A percentile compares a stretch with the other conserved stretches of the same genome.
Evolutionary conservation across 495 filamentous ascomycete species (phyloP).

Genomic region (Penicillium arizonense): DNA sequence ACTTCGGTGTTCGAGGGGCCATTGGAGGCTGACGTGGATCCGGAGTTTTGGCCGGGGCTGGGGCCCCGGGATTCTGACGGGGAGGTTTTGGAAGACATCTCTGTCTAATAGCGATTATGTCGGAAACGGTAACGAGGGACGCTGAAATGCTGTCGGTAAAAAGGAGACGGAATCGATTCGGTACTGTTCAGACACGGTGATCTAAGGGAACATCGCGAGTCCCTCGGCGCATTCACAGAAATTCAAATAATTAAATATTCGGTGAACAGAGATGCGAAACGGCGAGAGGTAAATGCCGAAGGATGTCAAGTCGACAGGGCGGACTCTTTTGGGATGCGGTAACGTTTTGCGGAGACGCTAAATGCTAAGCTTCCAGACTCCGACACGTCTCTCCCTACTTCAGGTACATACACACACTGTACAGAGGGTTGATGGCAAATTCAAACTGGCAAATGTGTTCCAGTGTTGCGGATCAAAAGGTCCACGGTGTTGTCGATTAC

Average conservation of each 20-base stretch:
- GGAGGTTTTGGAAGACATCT: constrained; percentile 32
- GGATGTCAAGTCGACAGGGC: neutral
- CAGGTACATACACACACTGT: neutral
- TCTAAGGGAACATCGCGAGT: constrained; percentile 16
- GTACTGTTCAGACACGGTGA: neutral
- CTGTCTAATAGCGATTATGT: constrained; percentile 1
- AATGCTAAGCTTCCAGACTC: neutral
- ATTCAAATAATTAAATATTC: too few relatives aligned
- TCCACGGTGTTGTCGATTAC: neutral
- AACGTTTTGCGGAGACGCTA: constrained; percentile 6
- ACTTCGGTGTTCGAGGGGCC: constrained; percentile 63
- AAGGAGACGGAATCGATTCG: constrained; percentile 10
- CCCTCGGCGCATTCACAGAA: constrained; percentile 1
- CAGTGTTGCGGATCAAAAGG: too few relatives aligned
- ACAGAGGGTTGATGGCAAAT: too few relatives aligned
- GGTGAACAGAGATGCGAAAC: neutral
- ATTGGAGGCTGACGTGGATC: constrained; percentile 34
- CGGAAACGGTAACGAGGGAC: neutral
- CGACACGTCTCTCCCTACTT: neutral
- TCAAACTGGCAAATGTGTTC: too few relatives aligned
- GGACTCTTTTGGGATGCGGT: neutral
- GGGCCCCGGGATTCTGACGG: constrained; percentile 25
- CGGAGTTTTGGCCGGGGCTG: constrained; percentile 24
- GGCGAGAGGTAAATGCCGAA: neutral
- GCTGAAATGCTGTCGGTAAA: constrained; percentile 4